phyloP scores from a whole-genome alignment of 176 grass and related monocot species.

The Hyparrhenia diplandra region DNA sequence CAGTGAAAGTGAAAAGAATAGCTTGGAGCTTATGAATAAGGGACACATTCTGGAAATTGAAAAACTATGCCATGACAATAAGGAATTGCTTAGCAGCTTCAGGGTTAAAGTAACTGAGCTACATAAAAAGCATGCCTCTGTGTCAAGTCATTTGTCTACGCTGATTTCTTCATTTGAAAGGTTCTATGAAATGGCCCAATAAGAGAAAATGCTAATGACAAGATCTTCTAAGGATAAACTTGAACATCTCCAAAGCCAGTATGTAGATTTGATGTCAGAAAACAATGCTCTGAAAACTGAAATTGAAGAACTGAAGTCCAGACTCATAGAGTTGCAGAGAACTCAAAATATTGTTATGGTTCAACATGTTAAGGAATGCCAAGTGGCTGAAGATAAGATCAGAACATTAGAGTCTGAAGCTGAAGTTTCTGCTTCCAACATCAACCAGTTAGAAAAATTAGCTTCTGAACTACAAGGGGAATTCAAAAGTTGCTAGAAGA shows the following conservation, averaged over 20 bases:
- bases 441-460: constrained; percentile 48
- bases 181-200: constrained; percentile 52
- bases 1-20: constrained; percentile 61
- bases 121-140: constrained; percentile 58
- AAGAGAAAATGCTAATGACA: constrained; percentile 58
- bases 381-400: constrained; percentile 70
- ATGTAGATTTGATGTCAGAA: constrained; percentile 52
- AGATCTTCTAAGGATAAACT: constrained; percentile 58
- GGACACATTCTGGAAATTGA: constrained; percentile 51
- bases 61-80: constrained; percentile 52
- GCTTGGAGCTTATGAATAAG: constrained; percentile 52
- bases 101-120: constrained; percentile 50
- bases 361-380: constrained; percentile 90
- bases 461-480: constrained; percentile 65
- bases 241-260: constrained; percentile 55
- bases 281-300: constrained; percentile 53
- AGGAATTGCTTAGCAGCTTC: constrained; percentile 45
- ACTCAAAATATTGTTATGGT: constrained; percentile 84
- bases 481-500: constrained; percentile 57
- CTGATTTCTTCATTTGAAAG: constrained; percentile 57
- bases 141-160: constrained; percentile 48
- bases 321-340: constrained; percentile 77
- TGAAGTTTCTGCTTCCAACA: constrained; percentile 58
- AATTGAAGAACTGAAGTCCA: constrained; percentile 62
- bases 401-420: constrained; percentile 69